A percentile compares a stretch with the other conserved stretches of the same genome.
Evolutionary conservation across 495 filamentous ascomycete genomes (phyloP).

Genomic region (Xylaria venustula): DNA sequence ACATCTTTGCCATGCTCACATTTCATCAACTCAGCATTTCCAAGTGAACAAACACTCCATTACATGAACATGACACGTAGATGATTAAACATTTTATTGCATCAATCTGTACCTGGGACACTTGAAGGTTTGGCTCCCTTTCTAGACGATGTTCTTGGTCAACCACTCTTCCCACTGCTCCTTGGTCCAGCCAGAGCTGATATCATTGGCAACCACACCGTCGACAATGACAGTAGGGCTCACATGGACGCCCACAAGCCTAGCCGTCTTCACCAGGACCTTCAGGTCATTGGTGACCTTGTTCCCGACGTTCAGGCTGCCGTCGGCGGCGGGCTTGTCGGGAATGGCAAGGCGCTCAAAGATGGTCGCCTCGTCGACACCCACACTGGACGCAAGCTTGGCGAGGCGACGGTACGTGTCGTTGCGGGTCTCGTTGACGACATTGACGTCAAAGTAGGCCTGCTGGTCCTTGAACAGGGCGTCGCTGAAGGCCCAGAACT

Average conservation of each 20-base stretch:
- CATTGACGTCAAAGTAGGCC: conserved; percentile 76
- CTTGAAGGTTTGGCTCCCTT: neutral
- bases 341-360: conserved; percentile 62
- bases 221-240: conserved; percentile 88
- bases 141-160: conserved; percentile 67
- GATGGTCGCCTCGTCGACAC: conserved; percentile 63
- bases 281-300: conserved; percentile 82
- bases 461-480: conserved; percentile 68
- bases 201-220: conserved; percentile 74
- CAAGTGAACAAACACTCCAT: too few relatives aligned
- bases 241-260: conserved; percentile 79
- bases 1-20: too few relatives aligned
- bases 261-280: conserved; percentile 73
- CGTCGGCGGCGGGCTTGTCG: conserved; percentile 60
- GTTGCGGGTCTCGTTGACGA: conserved; percentile 81
- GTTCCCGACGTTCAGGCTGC: conserved; percentile 73
- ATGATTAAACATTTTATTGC: neutral
- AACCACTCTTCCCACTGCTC: conserved; percentile 88
- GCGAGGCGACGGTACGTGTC: conserved; percentile 77
- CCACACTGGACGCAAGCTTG: conserved; percentile 59
- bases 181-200: conserved; percentile 72
- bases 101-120: neutral
- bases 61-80: neutral
- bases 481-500: conserved; percentile 76
- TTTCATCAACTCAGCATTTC: too few relatives aligned